Base-by-base conservation (phyloP, 2,329 filamentous ascomycete genomes). In the Alternaria atra region DNA sequence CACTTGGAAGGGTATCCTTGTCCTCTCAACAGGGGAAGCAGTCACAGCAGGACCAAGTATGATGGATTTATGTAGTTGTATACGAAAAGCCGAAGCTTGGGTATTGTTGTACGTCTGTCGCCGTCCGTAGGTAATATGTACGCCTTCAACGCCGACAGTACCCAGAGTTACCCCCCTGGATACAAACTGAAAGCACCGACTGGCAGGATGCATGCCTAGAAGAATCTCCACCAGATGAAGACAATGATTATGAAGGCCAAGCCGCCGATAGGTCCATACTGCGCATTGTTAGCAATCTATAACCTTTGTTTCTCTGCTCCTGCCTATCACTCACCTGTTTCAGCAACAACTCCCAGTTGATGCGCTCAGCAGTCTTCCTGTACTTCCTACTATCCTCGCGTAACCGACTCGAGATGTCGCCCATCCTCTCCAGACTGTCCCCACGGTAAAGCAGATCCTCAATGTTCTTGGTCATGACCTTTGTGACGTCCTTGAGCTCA, bases 381-480 rank as follows among this genome's bases (percentile, higher is more conserved):
- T 99, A 99, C 82, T 97, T 98, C 80, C 90, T 92, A 78, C 91
- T 95, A 77, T 99, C 95, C 77, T 99, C 95, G 65, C 92, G 85
- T 77, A 99, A 81, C 64, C 94, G 85, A 58, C 89, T 91, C 73
- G 91, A 96, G 76, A 97, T 91, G 82, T 98, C 94, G 63, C 95
- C 94, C 95, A 99, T 99, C 73, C 93, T 88, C 82, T 99, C 95
- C 69, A 99, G 82, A 73, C 90, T 95, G 78, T 99, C 95, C 29
- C 95, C 95, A 64, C 96, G 86, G 79, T 99, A 99, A 54, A 99
- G 84, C 75, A 99, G 83, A 79, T 99, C 95, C 84, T 99, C 95
- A 70, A 99, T 98, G 80, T 99, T 99, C 87, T 98, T 98, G 57
- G 94, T 98, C 96, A 99, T 99, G 76, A 99, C 94, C 82, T 97